Base-by-base conservation (phyloP, 805 yeast species). In the Saturnispora gosingensis region DNA sequence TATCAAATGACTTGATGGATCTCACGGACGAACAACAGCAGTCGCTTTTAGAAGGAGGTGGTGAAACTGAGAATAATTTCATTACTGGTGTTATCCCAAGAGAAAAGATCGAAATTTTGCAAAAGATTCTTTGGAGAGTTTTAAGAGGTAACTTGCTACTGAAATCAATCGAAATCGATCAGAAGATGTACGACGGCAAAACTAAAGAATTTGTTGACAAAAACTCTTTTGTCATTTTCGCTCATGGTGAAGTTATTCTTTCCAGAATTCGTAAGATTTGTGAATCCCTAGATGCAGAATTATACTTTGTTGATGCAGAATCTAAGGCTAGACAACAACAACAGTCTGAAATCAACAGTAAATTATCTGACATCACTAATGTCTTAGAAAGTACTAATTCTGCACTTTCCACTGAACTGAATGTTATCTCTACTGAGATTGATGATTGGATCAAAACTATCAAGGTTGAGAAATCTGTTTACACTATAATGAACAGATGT, bases 111-210 rank as follows among this genome's bases (percentile, higher is more conserved):
- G 78, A 76, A 15, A 73, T 83, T 2, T 72, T 93, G 56, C 89
- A 89, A 64, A 85, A 82, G 60, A 88, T 93, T 52, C 70, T 89
- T 46, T 93, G 97, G 96, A 79, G 99, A 69, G 81, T 88, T 18
- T 76, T 91, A 56, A 81, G 99, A 66, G 99, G 99, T 62, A 93
- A 93, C 66, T 72, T 95, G 57, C 88, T 78, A 61, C 78, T 90
- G 66, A 82, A 83, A 58, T 78, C 85, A 56, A 76, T 78, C 46
- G 93, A 86, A 58, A 80, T 91, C 53, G 77, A 77, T 6, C 86
- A 84, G 59, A 78, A 81, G 20, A 69, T 88, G 48, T 78, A 77
- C 61, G 95, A 88, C 60, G 66, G 77, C 43, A 75, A 80, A 61
- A 60, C 81, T 22, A 78, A 78, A 47, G 73, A 74, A 30, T 70